Evolutionary conservation across 2,329 filamentous ascomycete genomes (phyloP), one percentile per base, ranked within the genome.

Genomic region (Penicillium sp.): DNA sequence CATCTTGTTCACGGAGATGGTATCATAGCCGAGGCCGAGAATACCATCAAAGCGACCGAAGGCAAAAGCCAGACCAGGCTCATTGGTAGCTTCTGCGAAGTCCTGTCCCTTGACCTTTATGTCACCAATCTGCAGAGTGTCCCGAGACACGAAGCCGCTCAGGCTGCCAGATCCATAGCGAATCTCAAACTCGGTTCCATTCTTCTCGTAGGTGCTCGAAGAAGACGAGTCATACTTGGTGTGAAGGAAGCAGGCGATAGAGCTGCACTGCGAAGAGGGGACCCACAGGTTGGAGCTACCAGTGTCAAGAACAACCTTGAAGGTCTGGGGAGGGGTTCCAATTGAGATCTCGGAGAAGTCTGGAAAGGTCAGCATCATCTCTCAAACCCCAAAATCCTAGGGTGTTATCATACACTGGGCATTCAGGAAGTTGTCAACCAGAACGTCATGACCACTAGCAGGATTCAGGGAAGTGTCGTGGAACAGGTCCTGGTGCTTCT

Each of bases 201-300:
- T 99, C 82, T 89, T 84, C 86, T 95, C 89, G 85, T 92, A 96
- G 46, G 90, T 90, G 19, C 88, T 93, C 45, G 95, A 99, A 5
- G 86, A 80, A 36, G 87, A 89, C 56, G 91, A 94, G 78, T 97
- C 91, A 80, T 97, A 99, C 81, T 95, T 99, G 77, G 78, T 87
- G 83, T 99, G 94, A 58, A 99, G 86, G 79, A 93, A 99, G 85
- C 94, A 99, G 63, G 94, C 95, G 72, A 99, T 99, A 72, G 92
- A 97, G 72, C 84, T 87, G 77, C 95, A 99, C 72, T 91, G 83
- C 55, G 85, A 82, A 25, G 92, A 96, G 37, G 95, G 95, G 58
- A 99, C 92, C 95, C 95, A 99, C 61, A 99, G 85, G 82, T 99
- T 99, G 75, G 94, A 97, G 83, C 91, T 97, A 69, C 94, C 94